Base-by-base conservation (phyloP, 371 early-diverging fungal genomes). In the Mucor racemosus region DNA sequence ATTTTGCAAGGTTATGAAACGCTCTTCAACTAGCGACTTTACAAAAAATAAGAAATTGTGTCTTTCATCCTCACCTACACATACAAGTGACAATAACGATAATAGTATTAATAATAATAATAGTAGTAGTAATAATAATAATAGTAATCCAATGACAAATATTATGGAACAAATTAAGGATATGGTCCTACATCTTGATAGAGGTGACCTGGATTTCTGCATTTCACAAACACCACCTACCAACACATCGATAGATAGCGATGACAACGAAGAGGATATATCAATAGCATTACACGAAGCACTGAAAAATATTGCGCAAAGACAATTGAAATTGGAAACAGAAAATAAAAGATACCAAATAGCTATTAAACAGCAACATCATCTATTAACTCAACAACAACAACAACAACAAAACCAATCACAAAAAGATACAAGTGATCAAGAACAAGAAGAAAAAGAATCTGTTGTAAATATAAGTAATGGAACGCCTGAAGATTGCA, bases 281-380 rank as follows among this genome's bases (percentile, higher is more conserved):
- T 46, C 71, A 33, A 65, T 41, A 34, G 38, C 62, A 33, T 53
- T 81, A 42, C 74, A 78, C 21, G n/a, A 64, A 35, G 74, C 76
- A 15, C 67, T 81, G 9, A 74, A 74, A 65, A 66, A 59, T 21
- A 77, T 81, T 15, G 81, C 78, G 19, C 68, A 81, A 55, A 71
- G 73, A 26, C 79, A 78, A 39, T n/a, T 72, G 19, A 74, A 62
- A n/a, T 42, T 81, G 41, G 81, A 81, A 60, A 75, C 75, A 14
- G 81, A 81, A 53, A 78, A 78, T 42, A 55, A 76, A 33, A 61
- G 79, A 7, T 77, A 72, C 63, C 70, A 72, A 46, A 76, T 77
- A 63, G 79, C 76, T 7, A 67, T 77, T 36, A 74, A 76, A 15
- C 78, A 81, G 38, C 81, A 77, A 58, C 81, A 77, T 42, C 77